Base-by-base conservation (phyloP, 106 monocot genomes). In the Acorus calamus region DNA sequence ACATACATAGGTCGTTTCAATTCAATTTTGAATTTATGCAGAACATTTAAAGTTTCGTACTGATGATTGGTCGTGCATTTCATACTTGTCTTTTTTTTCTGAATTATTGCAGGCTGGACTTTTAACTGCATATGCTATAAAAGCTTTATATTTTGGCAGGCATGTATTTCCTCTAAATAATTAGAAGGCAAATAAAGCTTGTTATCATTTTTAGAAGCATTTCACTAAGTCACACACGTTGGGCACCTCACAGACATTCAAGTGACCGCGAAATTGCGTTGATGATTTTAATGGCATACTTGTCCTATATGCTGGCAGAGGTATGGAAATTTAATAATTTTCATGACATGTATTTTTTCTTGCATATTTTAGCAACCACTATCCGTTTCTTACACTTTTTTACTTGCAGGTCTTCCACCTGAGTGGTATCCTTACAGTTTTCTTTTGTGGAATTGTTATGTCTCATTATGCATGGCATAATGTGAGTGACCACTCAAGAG, bases 401-500 rank as follows among this genome's bases (percentile, higher is more conserved):
- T 4, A 28, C 57, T 0, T 71, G 70, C 78, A 94, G 93, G 65
- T 86, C n/a, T 76, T 75, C 47, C 42, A 79, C 45, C 66, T 94
- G 54, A 94, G 93, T 69, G 86, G 93, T 9, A 89, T 94, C 62
- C 76, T 88, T 58, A 93, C 88, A 7, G 93, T 93, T 41, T 93
- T 93, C 72, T 88, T 88, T 60, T 83, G 89, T 49, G 89, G 93
- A 60, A 84, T 94, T 71, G 74, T 93, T 3, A 93, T 93, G 93
- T 93, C 93, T 46, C 93, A 89, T 73, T 93, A 93, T 71, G 83
- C 89, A 60, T 86, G 85, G 93, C 74, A 93, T 69, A 93, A 86
- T 65, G 74, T 88, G 12, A 82, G 67, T 51, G 87, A 84, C 46
- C 75, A 63, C 61, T 87, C 92, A 50, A 92, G 79, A 71, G 79